A percentile compares a stretch with the other conserved stretches of the same genome.
phyloP scores from a whole-genome alignment of 148 eudicot species.

The Dysphania ambrosioides region DNA sequence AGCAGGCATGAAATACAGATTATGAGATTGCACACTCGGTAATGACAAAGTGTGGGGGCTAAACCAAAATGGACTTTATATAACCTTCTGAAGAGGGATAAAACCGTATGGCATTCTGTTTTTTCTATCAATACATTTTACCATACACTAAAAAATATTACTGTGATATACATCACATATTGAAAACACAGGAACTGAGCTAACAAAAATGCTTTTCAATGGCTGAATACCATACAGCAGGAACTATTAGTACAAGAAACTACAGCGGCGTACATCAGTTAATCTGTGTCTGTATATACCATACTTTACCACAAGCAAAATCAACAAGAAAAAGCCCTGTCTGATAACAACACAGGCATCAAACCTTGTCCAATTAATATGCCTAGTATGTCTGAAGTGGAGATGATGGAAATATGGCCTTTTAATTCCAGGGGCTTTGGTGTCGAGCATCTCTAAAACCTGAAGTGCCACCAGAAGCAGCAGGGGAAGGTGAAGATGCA shows the following conservation, averaged over 20 bases:
- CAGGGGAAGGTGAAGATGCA: slow-evolving; percentile 93
- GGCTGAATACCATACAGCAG: neutral
- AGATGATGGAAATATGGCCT: slow-evolving; percentile 3
- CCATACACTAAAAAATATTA: neutral
- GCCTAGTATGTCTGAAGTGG: neutral
- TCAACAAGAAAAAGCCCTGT: neutral
- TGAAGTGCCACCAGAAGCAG: slow-evolving; percentile 94
- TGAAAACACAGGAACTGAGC: neutral
- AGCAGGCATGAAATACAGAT: too few species aligned
- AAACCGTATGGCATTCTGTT: neutral
- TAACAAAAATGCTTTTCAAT: slow-evolving; percentile 13
- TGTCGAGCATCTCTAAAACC: slow-evolving; percentile 68
- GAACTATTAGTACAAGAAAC: neutral
- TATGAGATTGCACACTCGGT: too few species aligned
- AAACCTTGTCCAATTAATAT: neutral
- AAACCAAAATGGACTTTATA: neutral
- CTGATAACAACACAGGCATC: neutral
- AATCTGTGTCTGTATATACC: neutral
- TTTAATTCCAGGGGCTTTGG: slow-evolving; percentile 80
- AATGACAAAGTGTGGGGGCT: neutral
- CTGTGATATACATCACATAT: neutral
- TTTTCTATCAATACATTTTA: neutral
- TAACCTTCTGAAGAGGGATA: neutral
- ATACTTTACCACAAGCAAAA: neutral
- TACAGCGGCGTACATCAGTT: neutral